Evolutionary conservation across 441 rosid species (phyloP).

Genomic region (Pelargonium cotyledonis): DNA sequence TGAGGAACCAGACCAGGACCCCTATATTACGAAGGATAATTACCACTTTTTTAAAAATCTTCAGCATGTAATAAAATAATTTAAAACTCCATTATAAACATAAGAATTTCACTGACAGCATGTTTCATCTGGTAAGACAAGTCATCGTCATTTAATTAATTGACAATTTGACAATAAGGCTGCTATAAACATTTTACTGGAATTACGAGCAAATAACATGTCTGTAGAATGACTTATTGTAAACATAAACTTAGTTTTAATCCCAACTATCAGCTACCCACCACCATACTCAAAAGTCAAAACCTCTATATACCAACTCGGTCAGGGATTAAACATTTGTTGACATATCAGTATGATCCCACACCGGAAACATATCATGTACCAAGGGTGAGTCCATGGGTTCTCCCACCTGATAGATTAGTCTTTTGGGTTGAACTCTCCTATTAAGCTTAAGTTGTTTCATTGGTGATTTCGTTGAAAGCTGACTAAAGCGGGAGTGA

Average conservation of each 20-base stretch:
- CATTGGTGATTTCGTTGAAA: too few species aligned
- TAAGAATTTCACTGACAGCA: too few species aligned
- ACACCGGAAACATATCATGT: too few species aligned
- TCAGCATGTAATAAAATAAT: conserved; percentile 13
- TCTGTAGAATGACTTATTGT: background rate
- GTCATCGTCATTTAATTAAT: background rate
- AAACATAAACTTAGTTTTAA: background rate
- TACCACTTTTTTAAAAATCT: conserved; percentile 13
- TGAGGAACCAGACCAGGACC: conserved; percentile 54
- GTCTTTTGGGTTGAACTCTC: too few species aligned
- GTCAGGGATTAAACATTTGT: too few species aligned
- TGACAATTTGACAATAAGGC: background rate
- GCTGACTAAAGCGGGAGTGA: too few species aligned
- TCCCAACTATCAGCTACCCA: background rate
- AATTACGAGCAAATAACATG: background rate
- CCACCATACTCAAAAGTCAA: background rate
- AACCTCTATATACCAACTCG: background rate
- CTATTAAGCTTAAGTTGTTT: too few species aligned
- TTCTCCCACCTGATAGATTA: too few species aligned
- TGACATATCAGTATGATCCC: too few species aligned
- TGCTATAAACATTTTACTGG: background rate
- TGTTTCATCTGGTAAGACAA: background rate
- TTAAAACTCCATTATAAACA: background rate
- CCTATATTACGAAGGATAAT: conserved; percentile 33
- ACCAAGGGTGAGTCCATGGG: too few species aligned